phyloP scores from a whole-genome alignment of 2,329 filamentous ascomycete species.

The Aureobasidium sp. region DNA sequence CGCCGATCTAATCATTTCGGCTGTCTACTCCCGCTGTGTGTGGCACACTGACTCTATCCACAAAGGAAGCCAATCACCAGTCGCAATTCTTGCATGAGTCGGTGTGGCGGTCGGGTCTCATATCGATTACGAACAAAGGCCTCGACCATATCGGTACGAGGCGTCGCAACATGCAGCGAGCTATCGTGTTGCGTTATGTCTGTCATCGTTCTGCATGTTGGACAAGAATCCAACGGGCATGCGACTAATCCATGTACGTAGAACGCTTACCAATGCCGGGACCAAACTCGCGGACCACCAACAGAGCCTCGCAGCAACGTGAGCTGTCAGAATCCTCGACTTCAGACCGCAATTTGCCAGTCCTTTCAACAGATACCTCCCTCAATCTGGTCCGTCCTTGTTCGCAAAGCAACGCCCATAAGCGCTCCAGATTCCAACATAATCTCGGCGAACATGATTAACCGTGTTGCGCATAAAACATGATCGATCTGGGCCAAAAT shows the following conservation, averaged over 20 bases:
- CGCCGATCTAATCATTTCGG: constrained; percentile 10
- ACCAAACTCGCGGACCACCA: background rate
- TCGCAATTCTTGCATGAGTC: constrained; percentile 3
- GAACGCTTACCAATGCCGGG: constrained; percentile 6
- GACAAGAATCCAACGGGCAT: background rate
- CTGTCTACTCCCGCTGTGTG: background rate
- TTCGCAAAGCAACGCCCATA: background rate
- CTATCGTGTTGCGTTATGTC: constrained; percentile 5
- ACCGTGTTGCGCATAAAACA: background rate
- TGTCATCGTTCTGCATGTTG: background rate
- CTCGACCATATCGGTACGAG: background rate
- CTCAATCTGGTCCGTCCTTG: background rate
- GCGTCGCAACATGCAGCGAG: background rate
- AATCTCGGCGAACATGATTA: constrained; percentile 1
- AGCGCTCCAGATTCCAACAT: background rate
- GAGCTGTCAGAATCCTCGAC: background rate
- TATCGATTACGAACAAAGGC: background rate
- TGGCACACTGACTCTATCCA: background rate
- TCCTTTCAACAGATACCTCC: background rate
- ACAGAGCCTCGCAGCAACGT: constrained; percentile 10
- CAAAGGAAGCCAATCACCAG: constrained; percentile 1
- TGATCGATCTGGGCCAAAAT: background rate
- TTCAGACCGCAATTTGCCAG: constrained; percentile 1
- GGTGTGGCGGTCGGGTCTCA: background rate
- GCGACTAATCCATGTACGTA: constrained; percentile 8